Percentiles rank a stretch among this genome's conserved stretches.
Evolutionary conservation across 2,329 filamentous ascomycete genomes (phyloP).

Genomic region (Pseudogymnoascus sp.): DNA sequence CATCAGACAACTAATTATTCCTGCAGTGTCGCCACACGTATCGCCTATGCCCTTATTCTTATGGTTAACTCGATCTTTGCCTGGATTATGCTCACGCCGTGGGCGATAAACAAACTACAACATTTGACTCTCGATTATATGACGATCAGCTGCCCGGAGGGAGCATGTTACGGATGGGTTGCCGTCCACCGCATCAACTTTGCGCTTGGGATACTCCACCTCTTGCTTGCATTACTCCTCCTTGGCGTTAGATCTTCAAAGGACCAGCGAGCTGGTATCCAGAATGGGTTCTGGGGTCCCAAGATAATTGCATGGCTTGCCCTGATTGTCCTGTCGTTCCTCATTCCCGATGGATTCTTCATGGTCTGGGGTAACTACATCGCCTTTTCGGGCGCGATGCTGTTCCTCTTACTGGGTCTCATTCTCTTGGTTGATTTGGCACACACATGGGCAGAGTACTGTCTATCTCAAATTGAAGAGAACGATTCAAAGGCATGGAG

Average conservation of each 20-base stretch:
- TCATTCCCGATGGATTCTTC: constrained; percentile 93
- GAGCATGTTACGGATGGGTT: constrained; percentile 90
- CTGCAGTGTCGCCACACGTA: constrained; percentile 82
- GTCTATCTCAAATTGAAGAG: constrained; percentile 85
- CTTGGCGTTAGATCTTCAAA: constrained; percentile 82
- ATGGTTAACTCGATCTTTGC: constrained; percentile 94
- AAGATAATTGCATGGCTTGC: constrained; percentile 86
- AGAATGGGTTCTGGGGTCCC: constrained; percentile 99
- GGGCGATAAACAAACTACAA: constrained; percentile 94
- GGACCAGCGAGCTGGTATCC: constrained; percentile 77
- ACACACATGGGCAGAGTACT: constrained; percentile 96
- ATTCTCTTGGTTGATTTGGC: constrained; percentile 91
- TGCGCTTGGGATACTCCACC: constrained; percentile 87
- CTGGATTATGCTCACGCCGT: constrained; percentile 98
- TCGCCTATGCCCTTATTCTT: constrained; percentile 90
- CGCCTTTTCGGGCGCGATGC: constrained; percentile 76
- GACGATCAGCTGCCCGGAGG: constrained; percentile 84
- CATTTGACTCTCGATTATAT: constrained; percentile 91
- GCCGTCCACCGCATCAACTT: constrained; percentile 98
- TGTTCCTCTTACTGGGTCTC: constrained; percentile 88
- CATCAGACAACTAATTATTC: constrained; percentile 17
- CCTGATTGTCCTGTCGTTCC: constrained; percentile 83
- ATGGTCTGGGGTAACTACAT: constrained; percentile 94
- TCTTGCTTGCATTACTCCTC: constrained; percentile 75
- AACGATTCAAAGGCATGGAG: constrained; percentile 82